Base-by-base conservation (phyloP, 768 basidiomycete genomes). In the Gloeostereum incarnatum region DNA sequence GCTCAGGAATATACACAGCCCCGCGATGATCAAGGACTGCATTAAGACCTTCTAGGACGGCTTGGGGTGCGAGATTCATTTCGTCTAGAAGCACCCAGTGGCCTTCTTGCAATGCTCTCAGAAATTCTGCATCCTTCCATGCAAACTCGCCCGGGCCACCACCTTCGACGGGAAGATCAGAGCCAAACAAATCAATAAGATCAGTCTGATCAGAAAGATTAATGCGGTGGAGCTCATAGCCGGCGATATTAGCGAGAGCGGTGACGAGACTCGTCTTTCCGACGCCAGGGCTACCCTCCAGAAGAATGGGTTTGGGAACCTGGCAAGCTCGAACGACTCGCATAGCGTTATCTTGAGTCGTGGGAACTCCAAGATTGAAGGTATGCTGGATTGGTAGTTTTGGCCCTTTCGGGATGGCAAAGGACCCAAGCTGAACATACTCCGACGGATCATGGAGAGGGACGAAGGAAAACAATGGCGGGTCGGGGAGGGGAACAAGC, bases 121-220 rank as follows among this genome's bases (percentile, higher is more conserved):
- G 66, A 55, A 99, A 99, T 41, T 94, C 92, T 0, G 94, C 96
- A 46, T 98, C 91, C 57, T 83, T 89, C 96, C 96, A 99, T 1
- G 81, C 81, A 54, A 99, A 99, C 53, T 96, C 88, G 30, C 93
- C 94, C 3, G 89, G 76, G 11, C 68, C 65, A 31, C 92, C 92
- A 24, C 90, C 88, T 58, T 96, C 93, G 5, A 92, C 82, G 5
- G 96, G 96, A 5, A 98, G 68, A 56, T 99, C 96, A 17, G 91
- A 89, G 6, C 96, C 96, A 49, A 98, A 97, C 8, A 99, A 69
- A 50, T 99, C 96, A 40, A 90, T 78, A 18, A 99, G 71, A 54
- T 99, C 96, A 0, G 94, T 98, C 56, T 99, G 96, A 49, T 99
- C 96, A 4, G 96, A 98, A 16, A 99, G 62, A 59, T 99, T 99